These are phyloP conservation scores for Fraxinus nigra DNA, from an alignment of 305 asterid genomes.

Conservation along the genomic window DNA sequence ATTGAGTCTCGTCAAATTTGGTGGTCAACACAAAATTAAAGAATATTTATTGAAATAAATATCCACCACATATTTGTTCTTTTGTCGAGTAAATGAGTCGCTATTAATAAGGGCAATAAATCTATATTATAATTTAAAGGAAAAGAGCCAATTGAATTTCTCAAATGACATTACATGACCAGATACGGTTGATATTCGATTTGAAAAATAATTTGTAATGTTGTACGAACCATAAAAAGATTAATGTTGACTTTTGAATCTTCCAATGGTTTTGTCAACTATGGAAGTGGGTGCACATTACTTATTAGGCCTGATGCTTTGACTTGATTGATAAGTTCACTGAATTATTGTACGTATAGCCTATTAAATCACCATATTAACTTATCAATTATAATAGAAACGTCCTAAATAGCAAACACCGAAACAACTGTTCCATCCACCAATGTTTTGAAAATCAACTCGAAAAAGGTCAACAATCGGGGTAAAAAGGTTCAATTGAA, in stretches of 20 bases:
- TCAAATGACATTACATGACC: background rate
- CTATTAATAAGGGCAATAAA: background rate
- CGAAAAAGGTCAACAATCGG: no score
- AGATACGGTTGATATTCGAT: background rate
- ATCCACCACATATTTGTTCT: background rate
- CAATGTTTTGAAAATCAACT: no score
- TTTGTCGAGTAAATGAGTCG: background rate
- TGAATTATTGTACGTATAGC: background rate
- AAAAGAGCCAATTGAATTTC: background rate
- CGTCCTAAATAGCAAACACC: background rate
- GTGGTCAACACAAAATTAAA: background rate
- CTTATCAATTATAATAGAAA: background rate
- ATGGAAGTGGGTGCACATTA: background rate
- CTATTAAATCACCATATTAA: background rate
- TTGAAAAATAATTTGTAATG: background rate
- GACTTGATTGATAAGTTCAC: background rate
- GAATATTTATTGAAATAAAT: background rate
- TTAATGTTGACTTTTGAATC: background rate
- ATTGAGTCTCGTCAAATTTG: background rate
- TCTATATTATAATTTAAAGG: background rate
- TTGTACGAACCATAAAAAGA: background rate
- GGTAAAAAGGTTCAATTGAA: no score
- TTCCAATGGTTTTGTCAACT: background rate
- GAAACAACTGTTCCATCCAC: background rate
- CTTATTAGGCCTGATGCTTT: background rate